Conservation (phyloP, 768 basidiomycete species). For the Mycena belliarum region DNA sequence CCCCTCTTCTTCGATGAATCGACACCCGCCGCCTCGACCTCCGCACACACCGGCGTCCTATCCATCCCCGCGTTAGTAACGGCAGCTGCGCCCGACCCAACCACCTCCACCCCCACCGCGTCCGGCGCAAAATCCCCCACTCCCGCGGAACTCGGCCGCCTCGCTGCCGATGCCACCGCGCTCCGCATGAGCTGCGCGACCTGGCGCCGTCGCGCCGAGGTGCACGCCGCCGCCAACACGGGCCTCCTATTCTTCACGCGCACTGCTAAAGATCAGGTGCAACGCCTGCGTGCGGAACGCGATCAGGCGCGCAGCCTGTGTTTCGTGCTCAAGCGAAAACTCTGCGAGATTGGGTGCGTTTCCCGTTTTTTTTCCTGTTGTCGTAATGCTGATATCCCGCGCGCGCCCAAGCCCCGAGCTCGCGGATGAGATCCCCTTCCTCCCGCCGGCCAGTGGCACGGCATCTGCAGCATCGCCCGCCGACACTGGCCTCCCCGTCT, state of each 20-base stretch:
- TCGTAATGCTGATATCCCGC: too few relatives aligned
- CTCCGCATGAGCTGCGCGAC: conserved; percentile 43
- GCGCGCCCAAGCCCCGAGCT: too few relatives aligned
- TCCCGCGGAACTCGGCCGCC: conserved; percentile 32
- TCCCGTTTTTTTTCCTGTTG: background rate
- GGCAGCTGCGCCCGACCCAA: too few relatives aligned
- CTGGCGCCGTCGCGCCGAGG: conserved; percentile 53
- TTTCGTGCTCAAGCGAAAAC: conserved; percentile 9
- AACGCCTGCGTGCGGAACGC: conserved; percentile 11
- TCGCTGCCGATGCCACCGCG: conserved; percentile 40
- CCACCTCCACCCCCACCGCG: too few relatives aligned
- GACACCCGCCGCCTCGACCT: conserved; percentile 15
- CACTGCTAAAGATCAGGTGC: conserved; percentile 30
- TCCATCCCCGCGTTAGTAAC: background rate
- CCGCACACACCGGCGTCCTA: too few relatives aligned
- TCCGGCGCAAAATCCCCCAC: too few relatives aligned
- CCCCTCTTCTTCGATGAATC: conserved; percentile 50
- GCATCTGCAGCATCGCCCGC: too few relatives aligned
- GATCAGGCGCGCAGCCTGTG: conserved; percentile 1
- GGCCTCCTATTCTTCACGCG: conserved; percentile 45
- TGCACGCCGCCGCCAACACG: conserved; percentile 48
- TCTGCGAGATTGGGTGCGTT: conserved; percentile 3
- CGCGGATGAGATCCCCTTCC: too few relatives aligned
- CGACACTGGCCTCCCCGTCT: conserved; percentile 8
- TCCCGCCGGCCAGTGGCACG: too few relatives aligned